Percentiles rank a stretch among this genome's conserved stretches.
Conservation (phyloP, 495 filamentous ascomycete genomes). For the Glonium stellatum region DNA sequence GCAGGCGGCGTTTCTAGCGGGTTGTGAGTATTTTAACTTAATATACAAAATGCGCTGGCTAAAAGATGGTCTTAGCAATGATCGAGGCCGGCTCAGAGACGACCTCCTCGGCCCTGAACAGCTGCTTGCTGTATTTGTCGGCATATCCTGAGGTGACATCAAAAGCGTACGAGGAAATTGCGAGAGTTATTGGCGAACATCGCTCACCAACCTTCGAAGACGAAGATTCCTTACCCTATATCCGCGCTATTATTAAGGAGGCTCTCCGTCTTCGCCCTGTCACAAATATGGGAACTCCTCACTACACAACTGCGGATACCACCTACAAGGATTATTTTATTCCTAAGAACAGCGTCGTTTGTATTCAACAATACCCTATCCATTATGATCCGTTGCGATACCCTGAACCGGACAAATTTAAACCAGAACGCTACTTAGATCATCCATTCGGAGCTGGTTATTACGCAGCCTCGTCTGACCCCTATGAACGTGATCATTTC, state of each 20-base stretch:
- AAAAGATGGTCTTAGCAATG: conserved; percentile 1
- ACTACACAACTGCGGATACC: conserved; percentile 24
- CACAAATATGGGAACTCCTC: conserved; percentile 22
- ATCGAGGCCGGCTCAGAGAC: conserved; percentile 30
- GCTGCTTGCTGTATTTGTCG: conserved; percentile 16
- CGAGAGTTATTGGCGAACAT: conserved; percentile 3
- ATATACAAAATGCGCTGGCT: not conserved
- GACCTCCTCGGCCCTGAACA: conserved; percentile 25
- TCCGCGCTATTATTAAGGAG: conserved; percentile 26
- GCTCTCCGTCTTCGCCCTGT: conserved; percentile 24
- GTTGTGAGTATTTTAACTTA: conserved; percentile 4
- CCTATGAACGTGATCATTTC: conserved; percentile 25
- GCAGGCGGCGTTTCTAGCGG: conserved; percentile 26
- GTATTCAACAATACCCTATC: conserved; percentile 19
- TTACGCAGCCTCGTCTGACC: conserved; percentile 21
- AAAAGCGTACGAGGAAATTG: conserved; percentile 14
- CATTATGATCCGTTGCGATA: conserved; percentile 23
- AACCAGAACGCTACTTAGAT: conserved; percentile 17
- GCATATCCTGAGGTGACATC: conserved; percentile 10
- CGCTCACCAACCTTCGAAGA: conserved; percentile 22
- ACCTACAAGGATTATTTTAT: conserved; percentile 24
- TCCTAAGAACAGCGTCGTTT: conserved; percentile 19
- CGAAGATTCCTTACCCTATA: conserved; percentile 15
- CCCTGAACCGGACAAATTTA: conserved; percentile 12
- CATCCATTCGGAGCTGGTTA: conserved; percentile 14